Evolutionary conservation across 2,329 filamentous ascomycete genomes (phyloP).

Genomic region (Clarireedia paspali): DNA sequence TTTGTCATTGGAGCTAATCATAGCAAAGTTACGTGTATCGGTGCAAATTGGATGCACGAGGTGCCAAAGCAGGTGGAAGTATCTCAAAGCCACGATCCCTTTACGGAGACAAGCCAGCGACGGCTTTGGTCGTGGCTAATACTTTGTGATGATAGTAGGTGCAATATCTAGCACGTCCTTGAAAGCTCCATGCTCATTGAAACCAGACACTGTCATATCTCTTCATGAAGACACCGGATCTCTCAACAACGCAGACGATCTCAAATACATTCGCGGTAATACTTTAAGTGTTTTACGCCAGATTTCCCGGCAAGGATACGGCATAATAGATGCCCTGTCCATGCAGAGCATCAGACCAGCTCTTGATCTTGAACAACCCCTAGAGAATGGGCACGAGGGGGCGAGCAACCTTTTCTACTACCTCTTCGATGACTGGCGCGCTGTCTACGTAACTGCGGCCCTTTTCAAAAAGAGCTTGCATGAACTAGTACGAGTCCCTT

Average conservation of each 20-base stretch:
- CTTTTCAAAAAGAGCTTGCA: constrained; percentile 39
- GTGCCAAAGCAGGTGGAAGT: constrained; percentile 20
- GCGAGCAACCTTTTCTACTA: constrained; percentile 59
- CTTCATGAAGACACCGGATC: constrained; percentile 51
- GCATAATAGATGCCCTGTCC: constrained; percentile 21
- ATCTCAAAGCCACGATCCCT: constrained; percentile 27
- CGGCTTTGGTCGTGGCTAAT: constrained; percentile 66
- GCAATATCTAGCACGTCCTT: not conserved
- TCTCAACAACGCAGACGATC: constrained; percentile 25
- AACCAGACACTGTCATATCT: constrained; percentile 57
- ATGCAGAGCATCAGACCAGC: constrained; percentile 26
- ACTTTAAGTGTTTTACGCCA: constrained; percentile 54
- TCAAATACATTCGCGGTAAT: constrained; percentile 41
- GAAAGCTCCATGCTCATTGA: not conserved
- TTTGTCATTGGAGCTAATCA: constrained; percentile 6
- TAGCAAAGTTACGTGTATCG: constrained; percentile 54
- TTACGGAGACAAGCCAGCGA: constrained; percentile 31
- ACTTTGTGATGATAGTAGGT: constrained; percentile 54
- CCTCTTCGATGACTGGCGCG: constrained; percentile 58
- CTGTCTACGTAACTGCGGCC: constrained; percentile 48
- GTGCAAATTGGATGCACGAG: constrained; percentile 57
- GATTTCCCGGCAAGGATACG: constrained; percentile 45
- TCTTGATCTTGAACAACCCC: constrained; percentile 21
- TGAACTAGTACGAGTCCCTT: constrained; percentile 36
- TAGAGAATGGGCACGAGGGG: constrained; percentile 36